Percentiles rank a stretch among this genome's conserved stretches.
Evolutionary conservation across 805 yeast species (phyloP).

Genomic region (Geotrichum ghanense): DNA sequence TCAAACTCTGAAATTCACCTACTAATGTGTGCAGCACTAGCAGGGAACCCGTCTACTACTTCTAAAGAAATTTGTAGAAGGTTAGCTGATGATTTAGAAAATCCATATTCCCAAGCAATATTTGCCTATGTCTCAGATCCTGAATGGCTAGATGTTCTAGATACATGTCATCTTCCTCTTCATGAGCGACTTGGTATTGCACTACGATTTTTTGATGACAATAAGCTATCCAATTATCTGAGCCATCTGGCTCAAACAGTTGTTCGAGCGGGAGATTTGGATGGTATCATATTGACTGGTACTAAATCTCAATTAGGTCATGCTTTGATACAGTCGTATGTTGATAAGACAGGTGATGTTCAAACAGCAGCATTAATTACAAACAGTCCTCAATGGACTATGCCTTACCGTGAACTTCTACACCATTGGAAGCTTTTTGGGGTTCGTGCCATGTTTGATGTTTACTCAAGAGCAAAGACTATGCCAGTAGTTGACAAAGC

Average conservation of each 20-base stretch:
- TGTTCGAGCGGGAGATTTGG: slow-evolving; percentile 70
- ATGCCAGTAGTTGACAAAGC: slow-evolving; percentile 46
- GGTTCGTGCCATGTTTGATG: slow-evolving; percentile 78
- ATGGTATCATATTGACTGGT: slow-evolving; percentile 88
- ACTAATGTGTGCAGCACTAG: slow-evolving; percentile 85
- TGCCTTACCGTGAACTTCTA: slow-evolving; percentile 51
- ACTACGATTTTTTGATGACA: slow-evolving; percentile 68
- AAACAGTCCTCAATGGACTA: slow-evolving; percentile 70
- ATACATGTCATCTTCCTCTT: slow-evolving; percentile 78
- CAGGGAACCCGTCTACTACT: slow-evolving; percentile 62
- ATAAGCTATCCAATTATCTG: slow-evolving; percentile 59
- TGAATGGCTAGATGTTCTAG: slow-evolving; percentile 93
- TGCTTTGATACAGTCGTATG: slow-evolving; percentile 72
- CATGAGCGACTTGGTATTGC: slow-evolving; percentile 89
- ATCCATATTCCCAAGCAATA: slow-evolving; percentile 82
- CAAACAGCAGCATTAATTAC: slow-evolving; percentile 83
- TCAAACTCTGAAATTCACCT: slow-evolving; percentile 60
- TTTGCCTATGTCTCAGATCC: slow-evolving; percentile 90
- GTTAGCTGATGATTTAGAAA: slow-evolving; percentile 77
- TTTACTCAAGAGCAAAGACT: slow-evolving; percentile 39
- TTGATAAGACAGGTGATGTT: slow-evolving; percentile 79
- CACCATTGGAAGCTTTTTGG: slow-evolving; percentile 75
- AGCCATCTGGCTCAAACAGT: slow-evolving; percentile 61
- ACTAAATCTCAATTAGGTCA: slow-evolving; percentile 67
- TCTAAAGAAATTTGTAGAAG: slow-evolving; percentile 92